A percentile compares a stretch with the other conserved stretches of the same genome.
Conservation (phyloP, 768 basidiomycete genomes). For the Podaxis sp. region DNA sequence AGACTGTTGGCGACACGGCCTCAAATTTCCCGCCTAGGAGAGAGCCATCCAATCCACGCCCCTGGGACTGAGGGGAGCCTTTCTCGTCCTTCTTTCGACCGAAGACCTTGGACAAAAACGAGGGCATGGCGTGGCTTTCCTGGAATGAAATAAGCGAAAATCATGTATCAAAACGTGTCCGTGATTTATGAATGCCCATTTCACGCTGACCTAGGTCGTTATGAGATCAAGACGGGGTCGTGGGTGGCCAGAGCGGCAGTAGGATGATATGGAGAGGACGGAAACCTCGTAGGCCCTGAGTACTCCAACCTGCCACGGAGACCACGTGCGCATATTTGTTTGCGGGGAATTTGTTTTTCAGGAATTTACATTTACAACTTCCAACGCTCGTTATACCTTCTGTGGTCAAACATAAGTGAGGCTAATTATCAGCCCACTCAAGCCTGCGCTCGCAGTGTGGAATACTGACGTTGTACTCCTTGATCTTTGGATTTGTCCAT, state of each 20-base stretch:
- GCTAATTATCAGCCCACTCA: background rate
- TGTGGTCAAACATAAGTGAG: background rate
- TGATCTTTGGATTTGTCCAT: background rate
- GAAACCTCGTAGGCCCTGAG: background rate
- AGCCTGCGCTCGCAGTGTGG: too few species aligned
- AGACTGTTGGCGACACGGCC: slow-evolving; percentile 53
- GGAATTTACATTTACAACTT: background rate
- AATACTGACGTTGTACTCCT: background rate
- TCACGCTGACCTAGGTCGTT: slow-evolving; percentile 8
- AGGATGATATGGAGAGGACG: slow-evolving; percentile 1
- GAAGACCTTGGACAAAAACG: slow-evolving; percentile 77
- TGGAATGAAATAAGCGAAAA: slow-evolving; percentile 12
- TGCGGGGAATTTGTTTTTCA: slow-evolving; percentile 1
- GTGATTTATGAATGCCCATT: slow-evolving; percentile 1
- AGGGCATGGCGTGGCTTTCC: slow-evolving; percentile 49
- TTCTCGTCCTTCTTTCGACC: slow-evolving; percentile 68
- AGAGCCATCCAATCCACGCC: slow-evolving; percentile 39
- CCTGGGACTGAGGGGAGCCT: slow-evolving; percentile 31
- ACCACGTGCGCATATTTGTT: slow-evolving; percentile 15
- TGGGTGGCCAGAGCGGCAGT: slow-evolving; percentile 10
- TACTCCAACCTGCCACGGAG: background rate
- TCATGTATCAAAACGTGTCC: slow-evolving; percentile 12
- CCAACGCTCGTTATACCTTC: background rate
- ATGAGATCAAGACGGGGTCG: background rate
- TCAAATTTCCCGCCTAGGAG: slow-evolving; percentile 78